phyloP scores from a whole-genome alignment of 208 protist species.

The Leishmania aethiopica region DNA sequence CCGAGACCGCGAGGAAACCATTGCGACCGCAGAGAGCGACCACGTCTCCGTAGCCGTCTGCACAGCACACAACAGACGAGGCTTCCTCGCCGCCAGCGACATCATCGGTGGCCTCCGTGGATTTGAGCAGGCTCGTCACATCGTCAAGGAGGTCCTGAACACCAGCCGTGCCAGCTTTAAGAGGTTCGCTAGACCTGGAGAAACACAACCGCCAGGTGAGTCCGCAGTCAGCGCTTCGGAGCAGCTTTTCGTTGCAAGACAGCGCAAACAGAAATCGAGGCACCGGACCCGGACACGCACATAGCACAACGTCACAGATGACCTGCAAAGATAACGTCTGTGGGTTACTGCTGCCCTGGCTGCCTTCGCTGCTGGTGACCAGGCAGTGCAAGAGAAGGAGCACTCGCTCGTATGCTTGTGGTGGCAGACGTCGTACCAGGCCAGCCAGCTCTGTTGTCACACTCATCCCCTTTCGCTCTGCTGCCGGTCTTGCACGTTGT shows the following conservation, averaged over 20 bases:
- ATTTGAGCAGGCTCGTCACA: conserved; percentile 14
- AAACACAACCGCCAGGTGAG: conserved; percentile 51
- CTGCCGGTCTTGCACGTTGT: not conserved
- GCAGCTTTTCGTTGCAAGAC: conserved; percentile 47
- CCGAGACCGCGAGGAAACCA: conserved; percentile 65
- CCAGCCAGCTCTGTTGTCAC: conserved; percentile 29
- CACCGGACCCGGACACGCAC: conserved; percentile 31
- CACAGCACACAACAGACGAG: conserved; percentile 13
- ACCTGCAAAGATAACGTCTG: conserved; percentile 25
- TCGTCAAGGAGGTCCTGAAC: conserved; percentile 18
- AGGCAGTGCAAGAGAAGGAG: conserved; percentile 35
- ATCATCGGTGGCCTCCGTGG: conserved; percentile 12
- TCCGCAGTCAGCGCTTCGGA: conserved; percentile 73
- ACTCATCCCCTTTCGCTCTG: conserved; percentile 19
- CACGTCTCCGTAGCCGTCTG: conserved; percentile 40
- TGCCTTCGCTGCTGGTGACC: not conserved
- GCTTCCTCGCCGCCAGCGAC: conserved; percentile 7
- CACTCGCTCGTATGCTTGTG: conserved; percentile 27
- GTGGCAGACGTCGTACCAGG: conserved; percentile 45
- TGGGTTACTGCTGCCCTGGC: not conserved
- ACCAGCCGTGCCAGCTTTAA: not conserved
- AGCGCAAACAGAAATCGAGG: conserved; percentile 71
- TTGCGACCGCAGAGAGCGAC: conserved; percentile 53
- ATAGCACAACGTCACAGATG: conserved; percentile 32
- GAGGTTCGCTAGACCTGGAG: conserved; percentile 12